A percentile compares a stretch with the other conserved stretches of the same genome.
Evolutionary conservation across 192 early-diverging fungal species (phyloP).

Genomic region (Umbelopsis ramanniana): DNA sequence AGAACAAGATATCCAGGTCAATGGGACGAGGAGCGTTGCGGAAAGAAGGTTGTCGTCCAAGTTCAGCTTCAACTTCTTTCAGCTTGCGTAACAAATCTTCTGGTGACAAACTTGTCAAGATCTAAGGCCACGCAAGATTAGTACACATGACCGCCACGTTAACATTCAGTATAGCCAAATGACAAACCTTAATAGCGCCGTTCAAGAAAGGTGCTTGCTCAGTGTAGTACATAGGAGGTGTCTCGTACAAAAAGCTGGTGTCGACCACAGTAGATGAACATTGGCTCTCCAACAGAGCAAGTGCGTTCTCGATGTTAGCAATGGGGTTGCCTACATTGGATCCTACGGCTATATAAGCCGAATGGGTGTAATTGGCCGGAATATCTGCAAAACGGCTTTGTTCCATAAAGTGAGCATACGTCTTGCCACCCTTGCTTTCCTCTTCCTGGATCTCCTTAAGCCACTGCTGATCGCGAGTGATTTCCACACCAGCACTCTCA

Average conservation of each 20-base stretch:
- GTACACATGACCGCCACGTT: background rate
- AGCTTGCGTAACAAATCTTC: slow-evolving; percentile 71
- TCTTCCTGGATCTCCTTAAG: slow-evolving; percentile 21
- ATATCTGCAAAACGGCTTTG: slow-evolving; percentile 32
- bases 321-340: slow-evolving; percentile 88
- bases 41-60: slow-evolving; percentile 72
- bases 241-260: slow-evolving; percentile 97
- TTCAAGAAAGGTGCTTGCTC: slow-evolving; percentile 95
- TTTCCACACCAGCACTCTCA: slow-evolving; percentile 85
- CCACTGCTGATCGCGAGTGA: slow-evolving; percentile 69
- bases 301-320: slow-evolving; percentile 77
- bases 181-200: slow-evolving; percentile 74
- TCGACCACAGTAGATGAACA: slow-evolving; percentile 64
- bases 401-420: slow-evolving; percentile 20
- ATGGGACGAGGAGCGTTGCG: slow-evolving; percentile 91
- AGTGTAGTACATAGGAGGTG: slow-evolving; percentile 92
- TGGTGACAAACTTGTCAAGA: slow-evolving; percentile 80
- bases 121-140: slow-evolving; percentile 57
- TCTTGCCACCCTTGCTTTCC: slow-evolving; percentile 35
- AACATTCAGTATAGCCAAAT: background rate
- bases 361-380: slow-evolving; percentile 51
- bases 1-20: slow-evolving; percentile 97
- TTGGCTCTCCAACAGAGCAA: slow-evolving; percentile 56
- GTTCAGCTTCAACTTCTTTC: slow-evolving; percentile 81
- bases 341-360: slow-evolving; percentile 85